Conservation (phyloP, 306 rosid genomes). For the Boehmeria nivea region DNA sequence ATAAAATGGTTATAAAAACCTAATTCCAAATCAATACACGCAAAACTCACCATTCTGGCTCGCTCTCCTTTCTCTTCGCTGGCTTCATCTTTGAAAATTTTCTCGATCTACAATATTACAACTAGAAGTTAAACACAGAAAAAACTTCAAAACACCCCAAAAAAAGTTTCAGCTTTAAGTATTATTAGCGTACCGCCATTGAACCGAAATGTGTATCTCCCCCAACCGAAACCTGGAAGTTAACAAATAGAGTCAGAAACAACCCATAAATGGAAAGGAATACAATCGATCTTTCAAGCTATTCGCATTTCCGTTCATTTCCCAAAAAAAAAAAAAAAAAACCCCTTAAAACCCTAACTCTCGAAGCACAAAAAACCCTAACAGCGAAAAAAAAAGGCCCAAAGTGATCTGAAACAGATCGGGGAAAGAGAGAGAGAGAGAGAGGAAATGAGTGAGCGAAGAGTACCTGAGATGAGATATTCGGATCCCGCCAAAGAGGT, state of each 20-base stretch:
- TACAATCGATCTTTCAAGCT: not conserved
- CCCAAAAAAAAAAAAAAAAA: not conserved
- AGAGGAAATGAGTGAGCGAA: not conserved
- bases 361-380: slow-evolving; percentile 4
- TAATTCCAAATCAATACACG: too few relatives aligned
- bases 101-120: slow-evolving; percentile 49
- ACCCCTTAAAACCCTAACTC: slow-evolving; percentile 21
- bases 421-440: not conserved
- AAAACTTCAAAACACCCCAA: not conserved
- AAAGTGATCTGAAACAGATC: not conserved
- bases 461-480: not conserved
- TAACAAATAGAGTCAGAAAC: not conserved
- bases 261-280: not conserved
- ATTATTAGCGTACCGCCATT: slow-evolving; percentile 59
- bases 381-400: not conserved
- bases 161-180: not conserved
- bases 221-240: slow-evolving; percentile 19
- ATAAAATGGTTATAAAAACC: too few relatives aligned
- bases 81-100: slow-evolving; percentile 85
- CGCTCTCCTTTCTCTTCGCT: slow-evolving; percentile 95
- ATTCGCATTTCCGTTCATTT: not conserved
- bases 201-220: slow-evolving; percentile 17
- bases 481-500: slow-evolving; percentile 20
- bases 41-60: slow-evolving; percentile 88
- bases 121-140: slow-evolving; percentile 11